Evolutionary conservation across 108 stramenopile genomes (phyloP), one percentile per base, ranked within the genome.

Genomic region (Nannochloropsis salina): DNA sequence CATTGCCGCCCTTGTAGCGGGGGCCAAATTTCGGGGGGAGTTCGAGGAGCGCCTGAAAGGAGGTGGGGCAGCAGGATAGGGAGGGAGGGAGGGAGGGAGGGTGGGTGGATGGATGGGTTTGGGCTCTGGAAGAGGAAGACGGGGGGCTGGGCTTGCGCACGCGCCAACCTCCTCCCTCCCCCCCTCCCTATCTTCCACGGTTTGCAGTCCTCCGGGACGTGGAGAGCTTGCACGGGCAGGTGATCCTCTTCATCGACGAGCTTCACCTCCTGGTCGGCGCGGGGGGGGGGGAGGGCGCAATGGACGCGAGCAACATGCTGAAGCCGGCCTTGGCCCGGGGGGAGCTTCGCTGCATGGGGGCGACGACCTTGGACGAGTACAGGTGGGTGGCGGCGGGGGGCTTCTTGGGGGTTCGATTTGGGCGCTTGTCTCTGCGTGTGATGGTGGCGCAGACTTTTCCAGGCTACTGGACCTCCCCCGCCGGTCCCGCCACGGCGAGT

Each of bases 341-440:
- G 0, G 90, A 94, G 84, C 86, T 97, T 10, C 93, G 94, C 86
- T 88, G 95, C 74, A 95, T 97, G 82, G 96, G 95, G 10, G 96
- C 96, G 31, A 97, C 96, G 11, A 97, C 96, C 21, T 92, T 95
- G 80, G 84, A 93, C 9, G 96, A 97, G 90, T 95, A 97, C 90
- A 90, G 95, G 81, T 41, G 31, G n/a, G 11, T 51, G n/a, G n/a
- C n/a, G n/a, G n/a, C n/a, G n/a, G n/a, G n/a, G n/a, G n/a, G n/a
- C n/a, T n/a, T n/a, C n/a, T n/a, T n/a, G n/a, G n/a, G n/a, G n/a
- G n/a, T n/a, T n/a, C n/a, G n/a, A n/a, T n/a, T n/a, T n/a, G n/a
- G n/a, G n/a, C n/a, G n/a, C n/a, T n/a, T n/a, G n/a, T n/a, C n/a
- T n/a, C n/a, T n/a, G n/a, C n/a, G n/a, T n/a, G n/a, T n/a, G n/a